Percentiles rank a stretch among this genome's conserved stretches.
Conservation (phyloP, 768 basidiomycete species). For the Lactifluus rugatus region DNA sequence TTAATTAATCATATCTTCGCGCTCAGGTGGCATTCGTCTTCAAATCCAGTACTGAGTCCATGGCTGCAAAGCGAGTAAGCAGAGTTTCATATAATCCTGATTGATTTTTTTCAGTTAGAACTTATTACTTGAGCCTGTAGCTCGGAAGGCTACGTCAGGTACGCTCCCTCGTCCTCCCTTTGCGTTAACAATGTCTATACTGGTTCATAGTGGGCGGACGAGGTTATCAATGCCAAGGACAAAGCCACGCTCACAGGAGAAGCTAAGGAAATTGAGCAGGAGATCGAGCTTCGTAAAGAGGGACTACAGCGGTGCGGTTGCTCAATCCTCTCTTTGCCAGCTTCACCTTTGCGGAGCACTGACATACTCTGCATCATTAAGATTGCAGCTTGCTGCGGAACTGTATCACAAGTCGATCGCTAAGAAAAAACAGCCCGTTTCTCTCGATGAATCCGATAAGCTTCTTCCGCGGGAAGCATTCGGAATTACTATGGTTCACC, state of each 20-base stretch:
- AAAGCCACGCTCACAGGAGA: conserved; percentile 73
- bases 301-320: conserved; percentile 59
- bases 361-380: background rate
- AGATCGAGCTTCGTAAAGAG: conserved; percentile 70
- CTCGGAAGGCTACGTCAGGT: conserved; percentile 76
- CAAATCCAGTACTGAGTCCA: background rate
- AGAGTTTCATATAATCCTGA: background rate
- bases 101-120: background rate
- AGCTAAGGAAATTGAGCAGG: conserved; percentile 70
- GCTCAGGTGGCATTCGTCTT: too few species aligned
- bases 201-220: conserved; percentile 67
- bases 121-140: conserved; percentile 28
- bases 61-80: conserved; percentile 15
- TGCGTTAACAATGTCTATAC: background rate
- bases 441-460: conserved; percentile 29
- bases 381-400: conserved; percentile 16
- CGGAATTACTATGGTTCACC: conserved; percentile 35
- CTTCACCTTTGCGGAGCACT: background rate
- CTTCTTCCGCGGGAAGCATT: conserved; percentile 32
- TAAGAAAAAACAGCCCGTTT: conserved; percentile 28
- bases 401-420: conserved; percentile 17
- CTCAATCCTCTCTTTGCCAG: background rate
- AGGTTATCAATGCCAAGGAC: conserved; percentile 77
- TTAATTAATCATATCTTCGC: too few species aligned
- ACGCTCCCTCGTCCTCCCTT: conserved; percentile 17